Percentiles rank a stretch among this genome's conserved stretches.
phyloP scores from a whole-genome alignment of 768 basidiomycete genomes.

The Mrakia frigida region DNA sequence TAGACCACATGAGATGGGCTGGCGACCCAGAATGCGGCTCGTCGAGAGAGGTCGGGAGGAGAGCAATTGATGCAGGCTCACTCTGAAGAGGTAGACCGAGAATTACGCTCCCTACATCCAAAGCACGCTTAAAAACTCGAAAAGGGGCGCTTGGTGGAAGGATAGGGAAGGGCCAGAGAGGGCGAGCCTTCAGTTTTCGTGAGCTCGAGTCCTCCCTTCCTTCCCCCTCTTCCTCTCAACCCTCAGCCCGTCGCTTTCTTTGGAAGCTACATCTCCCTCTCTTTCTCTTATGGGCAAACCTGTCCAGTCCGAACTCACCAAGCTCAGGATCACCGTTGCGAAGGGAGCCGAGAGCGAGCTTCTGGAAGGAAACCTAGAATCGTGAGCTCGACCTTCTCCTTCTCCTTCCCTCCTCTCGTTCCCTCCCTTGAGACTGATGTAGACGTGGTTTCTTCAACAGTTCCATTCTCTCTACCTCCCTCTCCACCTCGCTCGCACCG shows the following conservation, averaged over 20 bases:
- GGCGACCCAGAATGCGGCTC: no score
- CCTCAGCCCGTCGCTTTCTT: not conserved
- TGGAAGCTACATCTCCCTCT: not conserved
- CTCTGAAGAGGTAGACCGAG: no score
- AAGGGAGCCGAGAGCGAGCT: not conserved
- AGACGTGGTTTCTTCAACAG: not conserved
- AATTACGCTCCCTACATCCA: no score
- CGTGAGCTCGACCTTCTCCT: not conserved
- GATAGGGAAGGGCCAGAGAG: no score
- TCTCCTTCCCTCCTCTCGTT: not conserved
- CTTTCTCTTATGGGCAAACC: not conserved
- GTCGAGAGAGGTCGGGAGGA: no score
- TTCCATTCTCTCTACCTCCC: not conserved
- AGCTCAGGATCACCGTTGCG: not conserved
- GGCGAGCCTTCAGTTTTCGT: no score
- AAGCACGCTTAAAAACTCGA: no score
- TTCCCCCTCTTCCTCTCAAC: not conserved
- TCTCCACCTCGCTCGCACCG: not conserved
- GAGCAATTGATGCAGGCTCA: no score
- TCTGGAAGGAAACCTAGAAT: not conserved
- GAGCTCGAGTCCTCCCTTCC: no score
- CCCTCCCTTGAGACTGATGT: not conserved
- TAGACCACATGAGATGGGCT: no score
- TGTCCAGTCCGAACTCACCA: not conserved
- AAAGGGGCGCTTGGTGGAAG: no score